Base-by-base conservation (phyloP, 768 basidiomycete genomes). In the Russula sp. region DNA sequence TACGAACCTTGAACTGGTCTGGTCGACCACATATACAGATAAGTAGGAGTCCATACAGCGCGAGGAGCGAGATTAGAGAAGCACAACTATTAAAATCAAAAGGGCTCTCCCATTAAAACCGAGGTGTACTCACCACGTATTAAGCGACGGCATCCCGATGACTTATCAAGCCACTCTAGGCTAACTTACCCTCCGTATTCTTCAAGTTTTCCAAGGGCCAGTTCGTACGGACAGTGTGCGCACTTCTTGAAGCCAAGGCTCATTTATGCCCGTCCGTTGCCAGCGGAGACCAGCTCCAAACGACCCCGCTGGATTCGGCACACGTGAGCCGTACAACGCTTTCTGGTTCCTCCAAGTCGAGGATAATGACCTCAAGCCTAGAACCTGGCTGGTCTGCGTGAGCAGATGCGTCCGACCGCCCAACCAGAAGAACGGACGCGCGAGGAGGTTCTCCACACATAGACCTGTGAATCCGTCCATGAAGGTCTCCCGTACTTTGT, bases 1-100 rank as follows among this genome's bases (percentile, higher is more conserved):
- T n/a, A 51, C 54, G 46, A 57, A 91, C 96, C 84, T 92, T 92
- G 81, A 90, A 98, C 70, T 87, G 87, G 69, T 89, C 90, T 1
- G 94, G 94, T 67, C 88, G 92, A 1, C 92, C 89, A 69, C 92
- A 94, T 46, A 98, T 90, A 67, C 91, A 86, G 24, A 94, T 88
- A 13, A 97, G 81, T 80, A 98, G 84, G 0, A 94, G 93, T 0
- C 94, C 96, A 67, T 89, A 99, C 7, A 91, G 72, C 1, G 89
- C 86, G n/a, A 99, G 75, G 53, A 99, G 76, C 2, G 94, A 94
- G 3, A n/a, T n/a, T n/a, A n/a, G n/a, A n/a, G n/a, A n/a, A 30
- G 16, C 44, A 34, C 13, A 48, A 4, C n/a, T 11, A 48, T 48
- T 16, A 7, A 22, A 46, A 13, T 20, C 26, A 32, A 36, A 14